A percentile compares a stretch with the other conserved stretches of the same genome.
Evolutionary conservation across 305 asterid species (phyloP).

Genomic region (Solanum aculeatissimum): DNA sequence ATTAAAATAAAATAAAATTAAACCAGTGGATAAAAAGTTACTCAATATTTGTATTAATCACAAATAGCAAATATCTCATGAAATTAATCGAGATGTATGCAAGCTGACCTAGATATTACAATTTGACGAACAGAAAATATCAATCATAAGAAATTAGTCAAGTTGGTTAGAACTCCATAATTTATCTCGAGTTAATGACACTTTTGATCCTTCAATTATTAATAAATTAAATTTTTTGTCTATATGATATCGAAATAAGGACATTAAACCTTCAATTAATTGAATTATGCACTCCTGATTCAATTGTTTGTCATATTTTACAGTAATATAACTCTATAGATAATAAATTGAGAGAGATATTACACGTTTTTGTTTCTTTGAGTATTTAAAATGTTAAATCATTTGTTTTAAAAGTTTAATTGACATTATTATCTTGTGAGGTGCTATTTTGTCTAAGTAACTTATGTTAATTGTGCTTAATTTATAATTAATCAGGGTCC

Average conservation of each 20-base stretch:
- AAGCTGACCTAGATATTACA: neutral
- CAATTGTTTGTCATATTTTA: neutral
- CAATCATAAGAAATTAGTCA: neutral
- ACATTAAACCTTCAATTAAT: neutral
- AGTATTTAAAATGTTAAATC: too few species aligned
- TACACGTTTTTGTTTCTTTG: too few species aligned
- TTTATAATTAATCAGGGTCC: too few species aligned
- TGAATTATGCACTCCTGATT: neutral
- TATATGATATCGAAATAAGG: neutral
- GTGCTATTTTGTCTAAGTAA: too few species aligned
- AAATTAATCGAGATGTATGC: neutral
- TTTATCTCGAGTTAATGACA: neutral
- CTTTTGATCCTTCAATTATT: neutral
- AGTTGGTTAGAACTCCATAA: neutral
- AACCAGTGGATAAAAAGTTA: neutral
- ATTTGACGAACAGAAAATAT: neutral
- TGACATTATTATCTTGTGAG: too few species aligned
- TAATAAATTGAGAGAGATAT: too few species aligned
- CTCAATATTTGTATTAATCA: neutral
- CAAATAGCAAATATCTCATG: neutral
- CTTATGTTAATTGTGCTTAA: too few species aligned
- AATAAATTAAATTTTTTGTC: neutral
- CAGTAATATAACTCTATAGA: too few species aligned
- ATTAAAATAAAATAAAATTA: neutral
- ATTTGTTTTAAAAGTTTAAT: too few species aligned